These are phyloP conservation scores for Lonicera japonica DNA, from an alignment of 129 eudicot genomes.

Conservation along the genomic window DNA sequence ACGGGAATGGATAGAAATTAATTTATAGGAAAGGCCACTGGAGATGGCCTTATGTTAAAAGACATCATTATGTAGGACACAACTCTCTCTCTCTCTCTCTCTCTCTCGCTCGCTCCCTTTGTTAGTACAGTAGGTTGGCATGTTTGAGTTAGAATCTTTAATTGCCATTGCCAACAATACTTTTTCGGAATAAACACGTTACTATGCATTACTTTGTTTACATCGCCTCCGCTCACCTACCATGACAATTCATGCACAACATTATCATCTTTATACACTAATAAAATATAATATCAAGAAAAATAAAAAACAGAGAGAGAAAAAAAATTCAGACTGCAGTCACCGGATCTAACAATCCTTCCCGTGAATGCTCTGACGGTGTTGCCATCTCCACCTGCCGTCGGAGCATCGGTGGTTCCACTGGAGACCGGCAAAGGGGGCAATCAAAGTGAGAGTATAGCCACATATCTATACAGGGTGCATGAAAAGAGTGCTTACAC, in stretches of 20 bases:
- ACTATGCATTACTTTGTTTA: neutral
- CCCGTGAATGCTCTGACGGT: slow-evolving; percentile 20
- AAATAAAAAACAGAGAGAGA: neutral
- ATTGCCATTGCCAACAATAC: too few relatives aligned
- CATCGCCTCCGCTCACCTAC: slow-evolving; percentile 4
- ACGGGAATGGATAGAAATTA: too few relatives aligned
- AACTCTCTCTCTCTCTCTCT: too few relatives aligned
- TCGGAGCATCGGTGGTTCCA: slow-evolving; percentile 17
- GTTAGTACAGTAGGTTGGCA: neutral
- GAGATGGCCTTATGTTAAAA: too few relatives aligned
- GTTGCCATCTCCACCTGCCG: slow-evolving; percentile 5
- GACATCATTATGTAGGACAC: too few relatives aligned
- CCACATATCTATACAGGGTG: slow-evolving; percentile 77
- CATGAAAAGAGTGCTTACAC: slow-evolving; percentile 70
- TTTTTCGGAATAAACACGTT: neutral
- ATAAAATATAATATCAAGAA: neutral
- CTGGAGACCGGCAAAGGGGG: slow-evolving; percentile 66
- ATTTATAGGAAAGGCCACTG: too few relatives aligned
- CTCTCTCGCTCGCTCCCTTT: too few relatives aligned
- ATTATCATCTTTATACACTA: neutral
- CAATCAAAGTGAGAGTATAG: slow-evolving; percentile 62
- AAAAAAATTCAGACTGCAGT: neutral
- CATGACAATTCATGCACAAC: neutral
- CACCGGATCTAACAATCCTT: slow-evolving; percentile 18
- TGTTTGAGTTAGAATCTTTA: slow-evolving; percentile 4